Conservation (phyloP, 257 asterid species). For the Scutellaria baicalensis region DNA sequence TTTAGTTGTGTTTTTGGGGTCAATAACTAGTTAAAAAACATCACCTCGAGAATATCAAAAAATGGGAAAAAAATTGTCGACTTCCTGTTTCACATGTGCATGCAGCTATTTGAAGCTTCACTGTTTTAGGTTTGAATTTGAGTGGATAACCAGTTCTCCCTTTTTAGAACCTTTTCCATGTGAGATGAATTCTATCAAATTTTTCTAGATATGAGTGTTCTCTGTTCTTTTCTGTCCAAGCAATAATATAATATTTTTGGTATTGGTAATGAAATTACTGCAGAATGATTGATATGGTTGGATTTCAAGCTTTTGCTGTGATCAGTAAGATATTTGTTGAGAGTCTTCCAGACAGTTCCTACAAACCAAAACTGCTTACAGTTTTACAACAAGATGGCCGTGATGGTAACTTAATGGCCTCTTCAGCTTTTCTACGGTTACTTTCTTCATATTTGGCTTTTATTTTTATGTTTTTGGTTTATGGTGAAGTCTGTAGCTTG, state of each 20-base stretch:
- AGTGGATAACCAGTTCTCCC: not conserved
- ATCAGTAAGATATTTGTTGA: conserved; percentile 11
- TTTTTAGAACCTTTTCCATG: not conserved
- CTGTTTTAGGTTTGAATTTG: not conserved
- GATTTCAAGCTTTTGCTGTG: conserved; percentile 15
- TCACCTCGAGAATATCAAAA: not conserved
- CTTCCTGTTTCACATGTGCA: not conserved
- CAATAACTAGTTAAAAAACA: not conserved
- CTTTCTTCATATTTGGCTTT: not conserved
- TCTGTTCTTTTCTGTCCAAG: not conserved
- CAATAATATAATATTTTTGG: not conserved
- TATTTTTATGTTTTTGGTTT: not conserved
- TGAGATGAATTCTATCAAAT: not conserved
- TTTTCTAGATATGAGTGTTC: not conserved
- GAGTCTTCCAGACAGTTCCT: conserved; percentile 18
- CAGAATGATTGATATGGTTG: conserved; percentile 41
- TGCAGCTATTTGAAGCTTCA: not conserved
- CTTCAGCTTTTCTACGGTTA: not conserved
- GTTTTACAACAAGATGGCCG: conserved; percentile 15
- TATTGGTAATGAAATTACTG: not conserved
- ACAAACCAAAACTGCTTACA: conserved; percentile 20
- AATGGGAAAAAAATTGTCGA: not conserved
- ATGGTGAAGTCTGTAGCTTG: not conserved
- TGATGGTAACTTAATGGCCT: conserved; percentile 23
- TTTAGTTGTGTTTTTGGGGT: not conserved